A percentile compares a stretch with the other conserved stretches of the same genome.
These are phyloP conservation scores for Pseudogymnoascus sp. DNA, from an alignment of 2,329 filamentous ascomycete species.

Conservation along the genomic window DNA sequence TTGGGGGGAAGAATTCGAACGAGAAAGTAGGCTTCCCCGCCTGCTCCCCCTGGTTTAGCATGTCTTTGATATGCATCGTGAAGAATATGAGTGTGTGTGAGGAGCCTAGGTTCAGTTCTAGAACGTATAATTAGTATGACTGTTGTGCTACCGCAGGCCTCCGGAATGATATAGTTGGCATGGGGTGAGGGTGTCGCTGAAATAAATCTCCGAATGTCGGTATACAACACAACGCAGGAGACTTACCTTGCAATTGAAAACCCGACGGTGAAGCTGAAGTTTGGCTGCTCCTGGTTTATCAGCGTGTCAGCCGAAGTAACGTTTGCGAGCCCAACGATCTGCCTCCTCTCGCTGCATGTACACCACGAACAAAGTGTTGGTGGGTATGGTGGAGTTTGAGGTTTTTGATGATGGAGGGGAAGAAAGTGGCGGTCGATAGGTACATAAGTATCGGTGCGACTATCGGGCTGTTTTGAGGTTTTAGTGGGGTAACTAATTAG, in stretches of 20 bases:
- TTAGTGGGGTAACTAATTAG: conserved; percentile 13
- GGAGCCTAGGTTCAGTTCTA: conserved; percentile 7
- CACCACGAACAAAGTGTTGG: conserved; percentile 15
- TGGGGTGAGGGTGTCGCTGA: neutral
- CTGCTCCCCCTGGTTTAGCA: conserved; percentile 75
- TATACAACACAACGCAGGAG: conserved; percentile 13
- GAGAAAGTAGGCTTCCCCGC: conserved; percentile 84
- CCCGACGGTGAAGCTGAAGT: conserved; percentile 17
- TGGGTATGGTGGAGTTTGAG: conserved; percentile 2
- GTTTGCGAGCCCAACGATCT: conserved; percentile 42
- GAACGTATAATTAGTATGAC: neutral
- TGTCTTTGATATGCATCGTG: conserved; percentile 92
- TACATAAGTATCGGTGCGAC: conserved; percentile 10
- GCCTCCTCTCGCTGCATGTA: conserved; percentile 50
- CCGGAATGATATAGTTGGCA: neutral
- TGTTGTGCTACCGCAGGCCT: neutral
- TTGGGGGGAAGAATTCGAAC: conserved; percentile 98
- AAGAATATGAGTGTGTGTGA: conserved; percentile 11
- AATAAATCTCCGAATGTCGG: conserved; percentile 10
- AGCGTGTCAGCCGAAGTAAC: conserved; percentile 37
- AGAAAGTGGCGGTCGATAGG: conserved; percentile 12
- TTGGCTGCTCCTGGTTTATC: conserved; percentile 22
- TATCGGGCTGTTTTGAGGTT: conserved; percentile 9
- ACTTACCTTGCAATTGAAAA: conserved; percentile 16
- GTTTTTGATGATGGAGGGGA: conserved; percentile 13